Conservation (phyloP, 1,139 yeast species). For the Yamadazyma songkhlaensis region DNA sequence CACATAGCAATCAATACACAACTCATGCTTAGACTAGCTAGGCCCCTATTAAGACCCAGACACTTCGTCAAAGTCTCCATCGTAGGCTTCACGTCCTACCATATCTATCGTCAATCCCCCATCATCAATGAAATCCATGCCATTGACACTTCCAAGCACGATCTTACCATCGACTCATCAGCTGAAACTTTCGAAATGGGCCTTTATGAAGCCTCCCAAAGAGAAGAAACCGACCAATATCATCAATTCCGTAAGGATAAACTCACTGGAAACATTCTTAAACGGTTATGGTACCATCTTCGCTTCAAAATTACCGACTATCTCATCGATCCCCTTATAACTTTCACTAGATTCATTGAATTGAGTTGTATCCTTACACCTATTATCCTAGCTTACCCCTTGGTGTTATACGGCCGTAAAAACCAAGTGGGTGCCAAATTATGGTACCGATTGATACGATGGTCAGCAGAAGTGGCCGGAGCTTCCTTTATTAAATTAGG, state of each 20-base stretch:
- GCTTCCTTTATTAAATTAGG: constrained; percentile 94
- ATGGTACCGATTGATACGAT: constrained; percentile 70
- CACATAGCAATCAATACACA: no score
- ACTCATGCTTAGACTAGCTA: no score
- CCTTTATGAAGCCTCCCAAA: constrained; percentile 58
- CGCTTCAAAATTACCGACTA: constrained; percentile 49
- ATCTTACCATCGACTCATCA: constrained; percentile 37
- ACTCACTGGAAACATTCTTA: constrained; percentile 22
- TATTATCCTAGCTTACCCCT: constrained; percentile 60
- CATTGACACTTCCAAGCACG: constrained; percentile 33
- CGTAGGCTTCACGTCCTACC: constrained; percentile 11
- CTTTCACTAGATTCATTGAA: constrained; percentile 67
- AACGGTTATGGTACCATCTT: constrained; percentile 31
- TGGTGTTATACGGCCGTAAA: constrained; percentile 58
- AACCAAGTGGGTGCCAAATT: constrained; percentile 55
- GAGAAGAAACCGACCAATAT: constrained; percentile 38
- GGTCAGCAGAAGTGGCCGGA: constrained; percentile 81
- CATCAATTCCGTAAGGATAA: constrained; percentile 21
- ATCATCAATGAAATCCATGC: constrained; percentile 34
- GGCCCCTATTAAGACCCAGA: no score
- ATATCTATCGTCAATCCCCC: constrained; percentile 10
- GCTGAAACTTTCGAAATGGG: constrained; percentile 73
- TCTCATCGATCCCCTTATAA: constrained; percentile 65
- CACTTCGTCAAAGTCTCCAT: not conserved
- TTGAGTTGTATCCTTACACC: constrained; percentile 70